Base-by-base conservation (phyloP, 1,139 yeast genomes). In the Scheffersomyces quercinus region DNA sequence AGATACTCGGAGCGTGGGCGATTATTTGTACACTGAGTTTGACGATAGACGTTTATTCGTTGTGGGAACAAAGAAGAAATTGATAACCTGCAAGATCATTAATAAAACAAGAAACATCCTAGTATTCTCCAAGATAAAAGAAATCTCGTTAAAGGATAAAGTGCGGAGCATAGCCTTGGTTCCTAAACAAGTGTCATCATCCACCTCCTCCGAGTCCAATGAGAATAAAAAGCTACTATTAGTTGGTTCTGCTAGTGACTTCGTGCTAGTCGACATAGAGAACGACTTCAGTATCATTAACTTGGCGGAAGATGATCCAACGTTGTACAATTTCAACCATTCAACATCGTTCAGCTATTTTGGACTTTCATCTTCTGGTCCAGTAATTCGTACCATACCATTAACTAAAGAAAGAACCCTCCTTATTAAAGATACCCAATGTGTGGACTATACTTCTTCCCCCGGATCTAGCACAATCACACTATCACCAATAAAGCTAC, bases 21-120 rank as follows among this genome's bases (percentile, higher is more conserved):
- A 50, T 15, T 54, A 49, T 26, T 46, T 57, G 12, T 59, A 54
- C 38, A 44, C 65, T 24, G 57, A 56, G 29, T 39, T 54, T 9
- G 53, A 54, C 24, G 56, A 51, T 5, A 48, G 48, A 29, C 58
- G 60, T 36, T 48, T 64, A 11, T 52, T 72, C 29, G 51, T 69
- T 0, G 51, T 68, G n/a, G 67, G 65, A 0, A 52, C 59, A 8
- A 68, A 62, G 49, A 70, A 70, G 56, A 68, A 62, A 42, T 42
- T 73, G 2, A 36, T 54, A 11, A 48, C 71, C 0, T 65, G 59
- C 45, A 58, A 61, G 37, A 56, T 70, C 39, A 53, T 56, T 6
- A 64, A 61, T 37, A 64, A 64, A 42, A 53, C 70, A 4, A 51
- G 74, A 38, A 71, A 70, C 42, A 52, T 69, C 8, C 53, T 66